These are phyloP conservation scores for Colletotrichum sp. DNA, from an alignment of 2,329 filamentous ascomycete species.

Conservation along the genomic window DNA sequence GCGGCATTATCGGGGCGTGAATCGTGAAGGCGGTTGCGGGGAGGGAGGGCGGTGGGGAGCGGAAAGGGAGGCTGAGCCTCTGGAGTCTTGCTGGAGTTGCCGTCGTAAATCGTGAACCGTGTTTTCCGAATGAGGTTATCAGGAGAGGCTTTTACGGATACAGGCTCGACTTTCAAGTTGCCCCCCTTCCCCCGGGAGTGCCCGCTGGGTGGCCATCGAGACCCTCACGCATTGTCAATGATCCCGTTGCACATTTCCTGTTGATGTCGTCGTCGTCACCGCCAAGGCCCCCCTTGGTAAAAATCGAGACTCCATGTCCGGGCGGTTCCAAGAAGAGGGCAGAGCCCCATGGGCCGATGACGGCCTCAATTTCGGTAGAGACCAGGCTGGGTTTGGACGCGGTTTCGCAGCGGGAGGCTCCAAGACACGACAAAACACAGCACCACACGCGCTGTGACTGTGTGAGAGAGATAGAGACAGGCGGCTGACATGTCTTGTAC, in stretches of 20 bases:
- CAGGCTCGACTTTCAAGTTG: not conserved
- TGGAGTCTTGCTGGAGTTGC: not conserved
- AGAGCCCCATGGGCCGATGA: not conserved
- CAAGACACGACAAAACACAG: not conserved
- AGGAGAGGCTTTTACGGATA: not conserved
- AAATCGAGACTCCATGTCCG: not conserved
- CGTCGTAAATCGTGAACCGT: not conserved
- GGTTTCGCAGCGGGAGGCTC: not conserved
- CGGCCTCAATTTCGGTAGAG: conserved; percentile 11
- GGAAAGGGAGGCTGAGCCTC: conserved; percentile 1
- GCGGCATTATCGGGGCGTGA: conserved; percentile 3
- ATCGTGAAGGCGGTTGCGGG: not conserved
- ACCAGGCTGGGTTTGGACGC: not conserved
- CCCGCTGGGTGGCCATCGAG: not conserved
- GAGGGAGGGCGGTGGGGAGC: conserved; percentile 6
- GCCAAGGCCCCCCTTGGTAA: not conserved
- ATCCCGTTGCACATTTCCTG: not conserved
- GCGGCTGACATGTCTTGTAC: not conserved
- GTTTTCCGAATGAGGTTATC: conserved; percentile 1
- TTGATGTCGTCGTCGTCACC: not conserved
- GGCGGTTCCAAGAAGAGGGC: not conserved
- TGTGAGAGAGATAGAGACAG: not conserved
- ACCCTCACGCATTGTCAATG: not conserved
- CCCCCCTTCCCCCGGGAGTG: not conserved
- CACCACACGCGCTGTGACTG: not conserved